A percentile compares a stretch with the other conserved stretches of the same genome.
These are phyloP conservation scores for Madurella fahalii DNA, from an alignment of 2,329 filamentous ascomycete species.

Conservation along the genomic window DNA sequence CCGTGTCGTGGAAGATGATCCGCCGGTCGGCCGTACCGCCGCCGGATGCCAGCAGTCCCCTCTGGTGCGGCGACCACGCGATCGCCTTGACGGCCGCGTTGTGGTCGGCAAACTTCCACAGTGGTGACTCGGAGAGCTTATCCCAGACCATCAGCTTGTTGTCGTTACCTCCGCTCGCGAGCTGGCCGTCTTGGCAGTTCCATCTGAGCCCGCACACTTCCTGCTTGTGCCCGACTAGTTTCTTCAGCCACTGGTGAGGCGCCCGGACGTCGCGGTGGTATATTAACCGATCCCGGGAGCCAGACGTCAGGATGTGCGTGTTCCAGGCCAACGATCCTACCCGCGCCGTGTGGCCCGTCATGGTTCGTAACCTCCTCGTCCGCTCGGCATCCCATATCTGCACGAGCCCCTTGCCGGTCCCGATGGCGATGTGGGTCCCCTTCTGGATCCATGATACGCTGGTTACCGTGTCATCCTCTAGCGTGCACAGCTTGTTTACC, in stretches of 20 bases:
- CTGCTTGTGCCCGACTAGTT: constrained; percentile 91
- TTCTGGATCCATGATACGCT: constrained; percentile 98
- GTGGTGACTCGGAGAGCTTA: constrained; percentile 83
- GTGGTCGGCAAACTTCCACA: constrained; percentile 93
- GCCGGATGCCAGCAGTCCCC: constrained; percentile 88
- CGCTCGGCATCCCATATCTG: constrained; percentile 97
- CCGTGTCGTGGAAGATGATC: constrained; percentile 97
- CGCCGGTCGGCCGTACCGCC: constrained; percentile 92
- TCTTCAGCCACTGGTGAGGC: constrained; percentile 83
- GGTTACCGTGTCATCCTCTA: constrained; percentile 90
- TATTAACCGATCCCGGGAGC: constrained; percentile 87
- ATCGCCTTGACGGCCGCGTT: constrained; percentile 97
- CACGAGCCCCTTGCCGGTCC: constrained; percentile 88
- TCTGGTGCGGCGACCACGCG: constrained; percentile 94
- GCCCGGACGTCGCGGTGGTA: constrained; percentile 94
- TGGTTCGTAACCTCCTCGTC: constrained; percentile 79
- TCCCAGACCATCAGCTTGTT: constrained; percentile 99
- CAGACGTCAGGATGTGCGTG: constrained; percentile 92
- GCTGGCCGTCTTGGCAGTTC: constrained; percentile 93
- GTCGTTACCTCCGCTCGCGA: constrained; percentile 95
- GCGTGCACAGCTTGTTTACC: constrained; percentile 89
- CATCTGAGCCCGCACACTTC: constrained; percentile 95
- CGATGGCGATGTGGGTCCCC: constrained; percentile 92
- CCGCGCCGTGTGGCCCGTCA: constrained; percentile 92
- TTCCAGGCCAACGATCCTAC: constrained; percentile 97